These are phyloP conservation scores for Kwoniella europaea DNA, from an alignment of 768 basidiomycete species.

Conservation along the genomic window DNA sequence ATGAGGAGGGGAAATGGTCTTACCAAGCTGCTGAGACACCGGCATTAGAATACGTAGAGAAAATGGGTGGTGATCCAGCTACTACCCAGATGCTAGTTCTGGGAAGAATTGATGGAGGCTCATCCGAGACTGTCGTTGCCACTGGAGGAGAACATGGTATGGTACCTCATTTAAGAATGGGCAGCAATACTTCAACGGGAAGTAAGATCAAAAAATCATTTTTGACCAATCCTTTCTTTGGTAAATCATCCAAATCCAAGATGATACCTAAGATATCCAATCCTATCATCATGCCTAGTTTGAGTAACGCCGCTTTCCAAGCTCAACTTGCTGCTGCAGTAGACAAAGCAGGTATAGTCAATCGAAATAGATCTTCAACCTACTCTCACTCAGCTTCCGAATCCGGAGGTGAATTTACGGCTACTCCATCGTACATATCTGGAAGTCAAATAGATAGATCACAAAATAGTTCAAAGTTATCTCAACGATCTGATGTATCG, in stretches of 20 bases:
- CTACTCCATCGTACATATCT: conserved; percentile 22
- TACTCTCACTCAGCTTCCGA: conserved; percentile 7
- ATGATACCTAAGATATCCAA: conserved; percentile 39
- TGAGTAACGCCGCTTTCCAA: conserved; percentile 47
- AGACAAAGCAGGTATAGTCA: conserved; percentile 41
- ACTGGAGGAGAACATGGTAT: background rate
- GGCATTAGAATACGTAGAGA: conserved; percentile 29
- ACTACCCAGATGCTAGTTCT: conserved; percentile 25
- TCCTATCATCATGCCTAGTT: conserved; percentile 40
- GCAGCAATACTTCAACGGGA: background rate
- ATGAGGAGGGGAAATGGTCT: conserved; percentile 20
- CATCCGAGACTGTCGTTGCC: conserved; percentile 15
- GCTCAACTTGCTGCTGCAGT: conserved; percentile 45
- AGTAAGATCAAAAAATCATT: conserved; percentile 9
- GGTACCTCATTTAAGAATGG: conserved; percentile 12
- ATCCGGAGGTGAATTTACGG: conserved; percentile 16
- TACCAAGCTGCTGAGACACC: conserved; percentile 33
- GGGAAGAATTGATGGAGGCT: conserved; percentile 11
- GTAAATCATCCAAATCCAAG: conserved; percentile 12
- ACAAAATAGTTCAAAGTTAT: conserved; percentile 18
- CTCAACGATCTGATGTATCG: conserved; percentile 19
- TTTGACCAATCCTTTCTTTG: conserved; percentile 35
- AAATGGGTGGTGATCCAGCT: conserved; percentile 33
- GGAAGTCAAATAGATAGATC: conserved; percentile 21
- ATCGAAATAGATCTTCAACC: conserved; percentile 25